Evolutionary conservation across 495 filamentous ascomycete species (phyloP).

Genomic region (Neurospora sp.): DNA sequence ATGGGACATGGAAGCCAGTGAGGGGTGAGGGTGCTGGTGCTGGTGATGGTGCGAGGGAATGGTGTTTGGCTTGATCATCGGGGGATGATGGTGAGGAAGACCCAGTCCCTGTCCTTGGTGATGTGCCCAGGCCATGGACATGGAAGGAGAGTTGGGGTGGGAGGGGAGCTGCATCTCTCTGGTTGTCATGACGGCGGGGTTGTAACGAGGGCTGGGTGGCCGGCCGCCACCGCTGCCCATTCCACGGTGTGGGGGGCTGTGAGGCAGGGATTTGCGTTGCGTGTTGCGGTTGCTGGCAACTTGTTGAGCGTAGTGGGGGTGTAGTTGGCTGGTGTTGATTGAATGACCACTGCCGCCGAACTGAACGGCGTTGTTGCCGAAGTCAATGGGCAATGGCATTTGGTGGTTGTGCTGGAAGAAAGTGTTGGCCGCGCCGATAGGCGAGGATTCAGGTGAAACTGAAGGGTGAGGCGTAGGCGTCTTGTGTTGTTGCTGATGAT

Average conservation of each 20-base stretch:
- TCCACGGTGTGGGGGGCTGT: not conserved
- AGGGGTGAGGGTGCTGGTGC: not conserved
- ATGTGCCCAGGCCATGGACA: not conserved
- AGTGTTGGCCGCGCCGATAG: not conserved
- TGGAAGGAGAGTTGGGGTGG: not conserved
- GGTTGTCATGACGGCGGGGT: not conserved
- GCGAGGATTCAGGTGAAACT: not conserved
- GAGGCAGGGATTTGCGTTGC: not conserved
- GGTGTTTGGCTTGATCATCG: not conserved
- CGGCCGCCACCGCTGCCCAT: not conserved
- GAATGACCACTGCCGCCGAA: not conserved
- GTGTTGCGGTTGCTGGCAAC: not conserved
- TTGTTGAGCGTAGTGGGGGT: not conserved
- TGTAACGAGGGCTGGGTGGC: not conserved
- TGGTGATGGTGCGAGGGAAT: not conserved
- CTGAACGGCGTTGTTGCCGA: not conserved
- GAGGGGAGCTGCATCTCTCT: not conserved
- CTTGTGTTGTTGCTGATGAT: not conserved
- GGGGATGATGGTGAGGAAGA: not conserved
- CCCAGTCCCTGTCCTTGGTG: not conserved
- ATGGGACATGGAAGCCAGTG: not conserved
- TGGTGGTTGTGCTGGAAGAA: not conserved
- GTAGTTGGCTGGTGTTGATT: not conserved
- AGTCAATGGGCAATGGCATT: not conserved
- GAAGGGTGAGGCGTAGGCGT: not conserved